Evolutionary conservation across 2,329 filamentous ascomycete species (phyloP).

Genomic region (Xylariaceae sp.): DNA sequence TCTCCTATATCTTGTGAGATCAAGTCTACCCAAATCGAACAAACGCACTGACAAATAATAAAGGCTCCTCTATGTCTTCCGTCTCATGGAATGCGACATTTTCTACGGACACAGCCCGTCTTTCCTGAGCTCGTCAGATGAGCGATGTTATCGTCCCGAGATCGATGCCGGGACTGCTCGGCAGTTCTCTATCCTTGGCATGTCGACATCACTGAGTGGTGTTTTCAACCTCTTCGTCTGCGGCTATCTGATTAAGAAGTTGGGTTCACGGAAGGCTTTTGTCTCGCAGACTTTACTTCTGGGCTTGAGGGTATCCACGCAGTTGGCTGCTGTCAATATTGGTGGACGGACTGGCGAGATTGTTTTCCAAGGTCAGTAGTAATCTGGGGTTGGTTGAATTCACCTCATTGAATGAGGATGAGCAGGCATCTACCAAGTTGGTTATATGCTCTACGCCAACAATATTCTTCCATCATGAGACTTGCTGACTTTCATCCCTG

Average conservation of each 20-base stretch:
- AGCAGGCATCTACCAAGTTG: not conserved
- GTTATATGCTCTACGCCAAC: too few species aligned
- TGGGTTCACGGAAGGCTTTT: conserved; percentile 59
- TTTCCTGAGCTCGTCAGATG: conserved; percentile 42
- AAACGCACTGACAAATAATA: not conserved
- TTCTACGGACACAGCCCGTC: conserved; percentile 58
- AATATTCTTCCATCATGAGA: too few species aligned
- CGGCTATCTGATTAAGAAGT: conserved; percentile 60
- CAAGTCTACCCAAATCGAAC: not conserved
- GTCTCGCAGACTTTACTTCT: conserved; percentile 60
- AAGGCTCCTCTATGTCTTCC: conserved; percentile 59
- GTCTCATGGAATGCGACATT: conserved; percentile 65
- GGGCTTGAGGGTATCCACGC: conserved; percentile 56
- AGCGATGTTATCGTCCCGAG: conserved; percentile 52
- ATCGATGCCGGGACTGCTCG: conserved; percentile 61
- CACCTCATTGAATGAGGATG: not conserved
- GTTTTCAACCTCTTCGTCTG: conserved; percentile 60
- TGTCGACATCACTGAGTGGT: conserved; percentile 63
- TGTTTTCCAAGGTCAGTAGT: conserved; percentile 50
- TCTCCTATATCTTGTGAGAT: not conserved
- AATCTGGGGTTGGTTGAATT: not conserved
- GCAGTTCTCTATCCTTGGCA: conserved; percentile 59
- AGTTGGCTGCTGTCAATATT: conserved; percentile 59
- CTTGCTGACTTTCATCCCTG: not conserved
- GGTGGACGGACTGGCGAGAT: conserved; percentile 60